Base-by-base conservation (phyloP, 2,329 filamentous ascomycete genomes). In the Xenosphaeropsis pyriputrescens region DNA sequence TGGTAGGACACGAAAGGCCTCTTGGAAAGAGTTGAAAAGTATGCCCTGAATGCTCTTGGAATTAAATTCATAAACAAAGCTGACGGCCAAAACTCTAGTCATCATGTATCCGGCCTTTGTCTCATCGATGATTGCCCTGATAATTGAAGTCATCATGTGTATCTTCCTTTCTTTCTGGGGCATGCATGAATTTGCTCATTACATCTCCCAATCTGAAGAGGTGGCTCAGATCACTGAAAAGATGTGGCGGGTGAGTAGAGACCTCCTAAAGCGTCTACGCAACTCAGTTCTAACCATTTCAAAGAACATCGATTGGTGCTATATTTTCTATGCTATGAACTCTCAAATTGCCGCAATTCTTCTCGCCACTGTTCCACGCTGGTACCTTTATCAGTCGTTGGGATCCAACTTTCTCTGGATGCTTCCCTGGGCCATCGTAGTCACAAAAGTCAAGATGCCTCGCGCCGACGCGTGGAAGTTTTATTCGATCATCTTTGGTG, bases 301-400 rank as follows among this genome's bases (percentile, higher is more conserved):
- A n/a, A n/a, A 47, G 39, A 68, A 63, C 0, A 67, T 73, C 6
- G 70, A 75, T 45, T 75, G 68, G 68, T 84, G 77, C 48, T 84
- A 84, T 48, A 67, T 84, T 18, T 72, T 81, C 50, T 84, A 80
- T 42, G 78, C 73, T 0, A 53, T 72, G 14, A 74, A 70, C 1
- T 80, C 70, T 1, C 76, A 83, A 47, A 57, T 85, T 0, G 74
- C 76, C 0, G 68, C 74, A 0, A 60, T 85, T 0, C 54, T 85
- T 0, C 62, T 82, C n/a, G 0, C 79, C 0, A 81, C 77, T 0
- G 57, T 65, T 0, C 77, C 78, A 0, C 58, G 59, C 2, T 84
- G 75, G 77, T 85, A 82, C 50, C 60, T 84, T 0, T 73, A 68
- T 41, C 78, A 84, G 51, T 75, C 72, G 3, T 56, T 85, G 1